A percentile compares a stretch with the other conserved stretches of the same genome.
These are phyloP conservation scores for Mediolabrus comicus DNA, from an alignment of 108 stramenopile genomes.

Conservation along the genomic window DNA sequence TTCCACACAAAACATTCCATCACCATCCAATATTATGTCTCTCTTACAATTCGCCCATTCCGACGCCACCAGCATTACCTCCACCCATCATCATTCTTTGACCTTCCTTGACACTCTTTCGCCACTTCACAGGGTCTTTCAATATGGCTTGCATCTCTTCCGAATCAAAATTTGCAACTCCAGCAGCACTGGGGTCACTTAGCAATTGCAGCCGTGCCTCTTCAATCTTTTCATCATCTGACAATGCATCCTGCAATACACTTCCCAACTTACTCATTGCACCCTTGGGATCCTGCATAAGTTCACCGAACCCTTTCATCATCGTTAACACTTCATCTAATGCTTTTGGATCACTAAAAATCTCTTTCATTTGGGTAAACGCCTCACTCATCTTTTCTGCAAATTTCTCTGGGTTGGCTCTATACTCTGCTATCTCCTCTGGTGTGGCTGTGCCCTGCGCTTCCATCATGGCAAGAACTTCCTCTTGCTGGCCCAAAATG, in stretches of 20 bases:
- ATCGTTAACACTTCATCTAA: slow-evolving; percentile 57
- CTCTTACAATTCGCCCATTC: slow-evolving; percentile 49
- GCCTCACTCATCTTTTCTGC: slow-evolving; percentile 75
- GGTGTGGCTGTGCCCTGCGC: slow-evolving; percentile 58
- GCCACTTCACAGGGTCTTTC: slow-evolving; percentile 75
- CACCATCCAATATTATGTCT: neutral
- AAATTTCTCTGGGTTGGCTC: slow-evolving; percentile 74
- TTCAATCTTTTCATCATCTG: slow-evolving; percentile 79
- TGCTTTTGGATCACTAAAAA: slow-evolving; percentile 70
- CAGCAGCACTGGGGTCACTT: slow-evolving; percentile 45
- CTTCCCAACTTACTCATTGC: slow-evolving; percentile 53
- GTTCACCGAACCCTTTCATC: slow-evolving; percentile 60
- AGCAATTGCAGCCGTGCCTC: slow-evolving; percentile 72
- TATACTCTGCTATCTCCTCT: slow-evolving; percentile 70
- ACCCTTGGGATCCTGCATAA: slow-evolving; percentile 62
- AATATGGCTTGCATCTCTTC: slow-evolving; percentile 73
- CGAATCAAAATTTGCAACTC: slow-evolving; percentile 58
- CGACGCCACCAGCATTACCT: slow-evolving; percentile 16
- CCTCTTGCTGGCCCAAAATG: slow-evolving; percentile 62
- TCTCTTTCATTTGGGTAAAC: slow-evolving; percentile 65
- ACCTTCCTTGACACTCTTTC: slow-evolving; percentile 72
- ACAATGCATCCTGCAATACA: slow-evolving; percentile 44
- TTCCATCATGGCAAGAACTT: slow-evolving; percentile 68
- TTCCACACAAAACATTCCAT: too few species aligned
- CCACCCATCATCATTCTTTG: slow-evolving; percentile 38